phyloP scores from a whole-genome alignment of 768 basidiomycete species.

The Mycena sanguinolenta region DNA sequence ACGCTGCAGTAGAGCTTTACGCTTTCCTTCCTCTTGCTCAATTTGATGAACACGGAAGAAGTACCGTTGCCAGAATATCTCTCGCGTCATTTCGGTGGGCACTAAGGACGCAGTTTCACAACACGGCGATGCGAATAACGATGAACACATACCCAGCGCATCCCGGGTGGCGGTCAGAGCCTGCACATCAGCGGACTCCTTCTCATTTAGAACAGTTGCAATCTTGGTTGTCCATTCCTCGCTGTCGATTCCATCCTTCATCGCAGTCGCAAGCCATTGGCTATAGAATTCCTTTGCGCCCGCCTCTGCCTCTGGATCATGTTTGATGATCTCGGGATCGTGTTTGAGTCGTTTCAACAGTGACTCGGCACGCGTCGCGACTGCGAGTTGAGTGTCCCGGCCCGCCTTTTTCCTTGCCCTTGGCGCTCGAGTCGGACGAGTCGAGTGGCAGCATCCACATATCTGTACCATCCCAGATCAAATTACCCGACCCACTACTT shows the following conservation, averaged over 20 bases:
- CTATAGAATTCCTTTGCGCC: conserved; percentile 66
- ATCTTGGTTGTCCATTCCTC: conserved; percentile 69
- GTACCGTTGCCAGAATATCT: conserved; percentile 88
- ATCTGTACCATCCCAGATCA: conserved; percentile 88
- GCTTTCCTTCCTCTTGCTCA: conserved; percentile 79
- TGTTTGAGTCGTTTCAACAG: conserved; percentile 79
- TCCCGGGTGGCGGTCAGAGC: conserved; percentile 67
- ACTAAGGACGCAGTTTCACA: conserved; percentile 60
- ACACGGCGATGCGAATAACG: conserved; percentile 2
- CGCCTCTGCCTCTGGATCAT: conserved; percentile 79
- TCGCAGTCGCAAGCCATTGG: conserved; percentile 65
- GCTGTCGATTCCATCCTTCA: conserved; percentile 69
- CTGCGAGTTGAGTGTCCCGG: conserved; percentile 62
- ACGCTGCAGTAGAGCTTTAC: conserved; percentile 85
- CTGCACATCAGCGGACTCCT: conserved; percentile 64
- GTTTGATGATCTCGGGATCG: conserved; percentile 80
- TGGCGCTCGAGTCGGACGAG: conserved; percentile 49
- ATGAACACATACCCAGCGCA: conserved; percentile 64
- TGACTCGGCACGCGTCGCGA: conserved; percentile 82
- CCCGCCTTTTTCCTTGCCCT: conserved; percentile 48
- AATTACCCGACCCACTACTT: conserved; percentile 37
- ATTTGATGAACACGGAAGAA: conserved; percentile 92
- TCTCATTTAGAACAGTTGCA: conserved; percentile 62
- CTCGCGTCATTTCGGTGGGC: conserved; percentile 71
- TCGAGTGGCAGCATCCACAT: conserved; percentile 82